Conservation (phyloP, 805 yeast species). For the Starmerella apis region DNA sequence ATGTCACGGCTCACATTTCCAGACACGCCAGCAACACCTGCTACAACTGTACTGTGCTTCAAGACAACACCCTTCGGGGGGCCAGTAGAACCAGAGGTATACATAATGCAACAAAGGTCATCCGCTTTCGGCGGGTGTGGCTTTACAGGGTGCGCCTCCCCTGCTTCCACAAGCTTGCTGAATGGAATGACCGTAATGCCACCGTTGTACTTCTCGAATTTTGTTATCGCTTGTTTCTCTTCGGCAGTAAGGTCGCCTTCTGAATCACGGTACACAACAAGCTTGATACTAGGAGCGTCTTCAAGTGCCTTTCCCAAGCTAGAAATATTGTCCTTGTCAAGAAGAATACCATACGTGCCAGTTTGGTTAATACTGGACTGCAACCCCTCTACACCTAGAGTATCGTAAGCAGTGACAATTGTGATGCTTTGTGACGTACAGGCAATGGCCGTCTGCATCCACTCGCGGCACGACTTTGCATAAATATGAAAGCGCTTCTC, state of each 20-base stretch:
- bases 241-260: conserved; percentile 43
- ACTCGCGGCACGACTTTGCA: conserved; percentile 76
- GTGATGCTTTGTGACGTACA: conserved; percentile 71
- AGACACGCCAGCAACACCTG: conserved; percentile 78
- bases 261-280: conserved; percentile 57
- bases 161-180: conserved; percentile 56
- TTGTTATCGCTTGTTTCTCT: conserved; percentile 43
- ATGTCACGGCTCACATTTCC: conserved; percentile 45
- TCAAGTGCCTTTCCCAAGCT: conserved; percentile 63
- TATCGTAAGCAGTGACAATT: conserved; percentile 76
- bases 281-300: conserved; percentile 47
- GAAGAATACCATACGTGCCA: conserved; percentile 63
- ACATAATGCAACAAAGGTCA: conserved; percentile 67
- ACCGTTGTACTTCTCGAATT: conserved; percentile 60
- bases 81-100: conserved; percentile 81
- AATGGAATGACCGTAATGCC: conserved; percentile 49
- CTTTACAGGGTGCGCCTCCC: conserved; percentile 40
- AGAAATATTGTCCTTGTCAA: conserved; percentile 64
- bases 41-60: conserved; percentile 55
- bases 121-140: conserved; percentile 42
- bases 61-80: conserved; percentile 75
- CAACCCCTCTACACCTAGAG: conserved; percentile 35
- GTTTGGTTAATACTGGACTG: conserved; percentile 80
- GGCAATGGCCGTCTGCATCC: conserved; percentile 84
- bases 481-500: conserved; percentile 65